Evolutionary conservation across 495 filamentous ascomycete genomes (phyloP), one percentile per base, ranked within the genome.

Genomic region (Hypoxylon subgilvum): DNA sequence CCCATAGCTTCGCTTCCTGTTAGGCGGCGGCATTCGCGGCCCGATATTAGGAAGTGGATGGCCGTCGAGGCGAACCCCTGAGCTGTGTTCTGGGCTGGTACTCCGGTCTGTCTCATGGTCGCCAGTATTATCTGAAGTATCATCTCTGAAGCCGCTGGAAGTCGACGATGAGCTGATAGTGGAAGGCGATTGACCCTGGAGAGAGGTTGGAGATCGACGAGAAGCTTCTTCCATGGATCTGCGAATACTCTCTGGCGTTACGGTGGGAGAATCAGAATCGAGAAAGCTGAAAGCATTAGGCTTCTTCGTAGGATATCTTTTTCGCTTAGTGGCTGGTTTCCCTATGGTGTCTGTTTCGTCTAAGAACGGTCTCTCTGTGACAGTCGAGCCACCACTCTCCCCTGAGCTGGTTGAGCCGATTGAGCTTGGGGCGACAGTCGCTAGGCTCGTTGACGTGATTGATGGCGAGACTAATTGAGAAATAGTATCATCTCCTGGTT

Each of bases 21-120:
- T 31, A 22, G 31, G 31, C 30, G 54, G 5, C 6, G 44, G 35
- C 31, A 19, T 43, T 6, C 64, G 65, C 28, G 39, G 38, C 21
- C 46, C 65, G 9, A 47, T 21, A 7, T 62, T 49, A 28, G 30
- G 10, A 14, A 51, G 40, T 5, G 36, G 49, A 21, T 27, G 38
- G 17, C 17, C 16, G 13, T 49, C 65, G 32, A 45, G 13, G 36
- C 64, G 75, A 4, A 53, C 72, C 16, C 70, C 66, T 16, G 63
- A 40, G 56, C 72, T 70, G 35, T 58, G 63, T 19, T 77, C 76
- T 0, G 76, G 77, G 36, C 76, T 76, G 0, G 79, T 82, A 30
- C 68, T 76, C 43, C 73, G 70, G 59, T 73, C 75, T 1, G 77
- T 76, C 52, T 82, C 73, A 34, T 68, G 66, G 34, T 77, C 68